Conservation (phyloP, 257 asterid genomes). For the Buddleja alternifolia region DNA sequence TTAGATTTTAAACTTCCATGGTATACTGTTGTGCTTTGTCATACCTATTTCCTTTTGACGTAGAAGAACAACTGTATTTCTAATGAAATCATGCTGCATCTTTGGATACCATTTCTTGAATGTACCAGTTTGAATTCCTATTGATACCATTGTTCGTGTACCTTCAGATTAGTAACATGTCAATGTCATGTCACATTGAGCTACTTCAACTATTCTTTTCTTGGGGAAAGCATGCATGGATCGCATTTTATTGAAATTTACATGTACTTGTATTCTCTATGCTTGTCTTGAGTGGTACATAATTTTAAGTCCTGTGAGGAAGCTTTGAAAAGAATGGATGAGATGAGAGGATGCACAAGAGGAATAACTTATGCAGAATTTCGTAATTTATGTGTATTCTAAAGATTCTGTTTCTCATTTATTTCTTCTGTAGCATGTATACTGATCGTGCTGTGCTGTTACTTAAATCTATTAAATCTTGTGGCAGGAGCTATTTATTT, state of each 20-base stretch:
- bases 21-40: constrained; percentile 6
- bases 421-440: constrained; percentile 7
- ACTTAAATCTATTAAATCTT: constrained; percentile 28
- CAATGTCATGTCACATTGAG: constrained; percentile 10
- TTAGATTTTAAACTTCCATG: background rate
- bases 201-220: constrained; percentile 10
- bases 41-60: background rate
- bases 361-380: background rate
- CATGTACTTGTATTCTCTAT: background rate
- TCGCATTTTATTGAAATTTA: constrained; percentile 1
- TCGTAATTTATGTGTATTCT: background rate
- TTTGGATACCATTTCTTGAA: constrained; percentile 12
- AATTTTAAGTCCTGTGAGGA: background rate
- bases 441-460: constrained; percentile 19
- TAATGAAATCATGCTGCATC: background rate
- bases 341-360: background rate
- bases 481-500: constrained; percentile 70
- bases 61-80: background rate
- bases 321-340: background rate
- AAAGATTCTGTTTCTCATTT: constrained; percentile 11
- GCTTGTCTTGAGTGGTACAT: constrained; percentile 5
- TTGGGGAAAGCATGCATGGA: background rate
- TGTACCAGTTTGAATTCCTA: constrained; percentile 18
- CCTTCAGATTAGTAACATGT: constrained; percentile 16
- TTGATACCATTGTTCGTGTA: constrained; percentile 1